Percentiles rank a stretch among this genome's conserved stretches.
These are phyloP conservation scores for Fonsecaea nubica DNA, from an alignment of 2,329 filamentous ascomycete genomes.

Conservation along the genomic window DNA sequence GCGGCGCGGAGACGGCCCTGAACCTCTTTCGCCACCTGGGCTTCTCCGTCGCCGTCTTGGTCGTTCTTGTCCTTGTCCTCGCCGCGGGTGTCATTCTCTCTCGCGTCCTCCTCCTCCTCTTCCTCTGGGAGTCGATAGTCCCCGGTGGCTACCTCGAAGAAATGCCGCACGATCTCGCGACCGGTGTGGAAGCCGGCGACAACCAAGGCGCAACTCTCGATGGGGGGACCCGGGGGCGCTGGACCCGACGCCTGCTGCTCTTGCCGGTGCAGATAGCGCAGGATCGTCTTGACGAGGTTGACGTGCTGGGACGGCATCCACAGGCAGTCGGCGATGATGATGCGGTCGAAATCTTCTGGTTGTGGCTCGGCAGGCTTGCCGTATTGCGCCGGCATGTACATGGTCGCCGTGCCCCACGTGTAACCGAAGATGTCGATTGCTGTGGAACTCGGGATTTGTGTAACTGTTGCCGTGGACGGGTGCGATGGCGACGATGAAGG, in stretches of 20 bases:
- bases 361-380: constrained; percentile 27
- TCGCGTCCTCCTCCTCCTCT: background rate
- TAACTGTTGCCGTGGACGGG: background rate
- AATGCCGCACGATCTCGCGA: constrained; percentile 60
- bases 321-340: constrained; percentile 66
- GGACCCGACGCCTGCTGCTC: background rate
- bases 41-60: constrained; percentile 32
- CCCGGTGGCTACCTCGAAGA: constrained; percentile 57
- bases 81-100: too few relatives aligned
- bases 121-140: constrained; percentile 7
- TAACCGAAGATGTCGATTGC: constrained; percentile 30
- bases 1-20: constrained; percentile 35
- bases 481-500: background rate
- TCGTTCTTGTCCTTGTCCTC: constrained; percentile 47
- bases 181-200: constrained; percentile 68
- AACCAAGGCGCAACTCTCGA: constrained; percentile 52
- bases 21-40: constrained; percentile 24
- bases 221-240: too few relatives aligned
- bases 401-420: constrained; percentile 37
- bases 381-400: constrained; percentile 47
- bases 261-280: constrained; percentile 53
- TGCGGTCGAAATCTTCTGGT: constrained; percentile 56
- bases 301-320: constrained; percentile 66
- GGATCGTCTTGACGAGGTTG: constrained; percentile 61
- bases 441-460: background rate